These are phyloP conservation scores for Termitomyces sp. DNA, from an alignment of 768 basidiomycete genomes.

Conservation along the genomic window DNA sequence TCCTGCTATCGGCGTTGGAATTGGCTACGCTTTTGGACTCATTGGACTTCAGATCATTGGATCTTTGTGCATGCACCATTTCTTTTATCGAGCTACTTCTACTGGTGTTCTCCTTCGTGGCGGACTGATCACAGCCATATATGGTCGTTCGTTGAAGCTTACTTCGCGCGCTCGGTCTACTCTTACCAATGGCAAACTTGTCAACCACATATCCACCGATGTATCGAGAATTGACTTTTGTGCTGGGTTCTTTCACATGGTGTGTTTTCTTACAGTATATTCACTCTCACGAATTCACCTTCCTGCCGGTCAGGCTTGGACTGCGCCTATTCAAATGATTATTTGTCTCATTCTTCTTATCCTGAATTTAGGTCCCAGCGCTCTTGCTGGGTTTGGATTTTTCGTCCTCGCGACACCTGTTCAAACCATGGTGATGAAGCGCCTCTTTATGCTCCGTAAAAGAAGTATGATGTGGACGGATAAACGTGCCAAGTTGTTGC, in stretches of 20 bases:
- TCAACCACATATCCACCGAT: conserved; percentile 92
- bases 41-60: conserved; percentile 61
- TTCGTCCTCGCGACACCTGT: conserved; percentile 69
- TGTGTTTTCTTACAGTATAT: conserved; percentile 10
- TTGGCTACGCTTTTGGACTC: conserved; percentile 73
- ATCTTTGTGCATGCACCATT: conserved; percentile 71
- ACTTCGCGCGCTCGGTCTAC: conserved; percentile 75
- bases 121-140: conserved; percentile 85
- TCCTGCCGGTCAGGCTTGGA: conserved; percentile 42
- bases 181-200: conserved; percentile 82
- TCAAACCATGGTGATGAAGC: conserved; percentile 71
- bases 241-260: conserved; percentile 74
- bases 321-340: conserved; percentile 69
- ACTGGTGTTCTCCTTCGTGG: conserved; percentile 79
- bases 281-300: not conserved
- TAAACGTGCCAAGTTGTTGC: conserved; percentile 81
- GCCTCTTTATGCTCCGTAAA: conserved; percentile 58
- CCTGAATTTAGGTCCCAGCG: conserved; percentile 63
- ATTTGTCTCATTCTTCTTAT: conserved; percentile 75
- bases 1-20: conserved; percentile 46
- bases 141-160: conserved; percentile 68
- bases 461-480: conserved; percentile 89
- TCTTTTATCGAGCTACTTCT: conserved; percentile 71
- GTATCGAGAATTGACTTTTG: conserved; percentile 90
- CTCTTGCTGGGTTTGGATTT: conserved; percentile 47